Evolutionary conservation across 164 flowering plant species (phyloP), one percentile per base, ranked within the genome.

Genomic region (Piper betle): DNA sequence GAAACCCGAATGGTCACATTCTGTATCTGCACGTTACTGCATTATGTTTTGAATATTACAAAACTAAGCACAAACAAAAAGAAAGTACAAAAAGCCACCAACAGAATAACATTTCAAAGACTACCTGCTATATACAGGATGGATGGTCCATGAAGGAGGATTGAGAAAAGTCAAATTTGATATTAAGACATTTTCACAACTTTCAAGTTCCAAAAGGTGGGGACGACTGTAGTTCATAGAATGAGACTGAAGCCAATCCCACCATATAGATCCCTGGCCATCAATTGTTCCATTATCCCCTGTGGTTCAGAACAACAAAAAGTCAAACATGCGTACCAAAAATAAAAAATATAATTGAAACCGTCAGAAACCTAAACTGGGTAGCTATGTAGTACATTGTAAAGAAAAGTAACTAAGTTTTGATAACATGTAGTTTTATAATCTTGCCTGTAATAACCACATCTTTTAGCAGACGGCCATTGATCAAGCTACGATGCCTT

Each of bases 211-310:
- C 11, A 93, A 85, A 40, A 93, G 86, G 67, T 86, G 82, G n/a
- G 99, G 99, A 6, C 97, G 86, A 60, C 86, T 91, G 69, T 85
- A 79, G 62, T 88, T 86, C 60, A 91, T 72, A 16, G 85, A 77
- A 68, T 78, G 77, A 40, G 83, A 75, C 16, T 53, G 71, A 68
- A 70, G 75, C 80, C 67, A 74, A 43, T 86, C 89, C 99, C 99
- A 93, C 99, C 99, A 94, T 62, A 78, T 74, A 9, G 84, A 78
- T 66, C 99, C 99, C 70, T 86, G 97, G 11, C 99, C 99, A 73
- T 94, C 88, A 8, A 94, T 77, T 33, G 93, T 86, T 60, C 97
- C 99, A 78, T 91, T 91, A 62, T 88, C 84, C 66, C 96, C 99
- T 90, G 73, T n/a, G 33, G 13, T 53, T 75, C 52, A 55, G 39